Conservation (phyloP, 768 basidiomycete species). For the Leccinum rimulosum region DNA sequence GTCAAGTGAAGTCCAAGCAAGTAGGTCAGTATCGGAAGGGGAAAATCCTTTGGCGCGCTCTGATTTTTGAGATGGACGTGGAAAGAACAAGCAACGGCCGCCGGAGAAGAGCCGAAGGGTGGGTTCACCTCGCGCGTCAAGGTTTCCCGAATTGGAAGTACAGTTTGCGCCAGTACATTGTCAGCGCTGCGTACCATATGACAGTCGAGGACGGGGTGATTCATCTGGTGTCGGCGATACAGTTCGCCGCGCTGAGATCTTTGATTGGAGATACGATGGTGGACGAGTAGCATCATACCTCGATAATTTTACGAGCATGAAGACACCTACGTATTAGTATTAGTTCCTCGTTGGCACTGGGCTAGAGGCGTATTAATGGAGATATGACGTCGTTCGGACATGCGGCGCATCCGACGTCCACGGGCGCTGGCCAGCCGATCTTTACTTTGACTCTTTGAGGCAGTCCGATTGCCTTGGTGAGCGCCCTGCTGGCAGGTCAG, state of each 20-base stretch:
- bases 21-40: background rate
- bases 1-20: background rate
- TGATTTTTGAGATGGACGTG: background rate
- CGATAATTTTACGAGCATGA: too few relatives aligned
- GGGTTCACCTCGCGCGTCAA: background rate
- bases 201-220: too few relatives aligned
- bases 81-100: background rate
- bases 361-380: background rate
- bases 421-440: background rate
- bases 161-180: background rate
- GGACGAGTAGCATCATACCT: too few relatives aligned
- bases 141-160: background rate
- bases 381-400: background rate
- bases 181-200: too few relatives aligned
- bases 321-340: background rate
- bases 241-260: too few relatives aligned
- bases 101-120: background rate
- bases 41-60: background rate
- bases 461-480: too few relatives aligned
- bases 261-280: too few relatives aligned
- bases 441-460: background rate
- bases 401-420: background rate
- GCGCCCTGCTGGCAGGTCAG: background rate
- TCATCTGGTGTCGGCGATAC: too few relatives aligned
- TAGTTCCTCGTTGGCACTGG: background rate